A percentile compares a stretch with the other conserved stretches of the same genome.
These are phyloP conservation scores for Austropuccinia psidii DNA, from an alignment of 1,284 basidiomycete genomes.

Conservation along the genomic window DNA sequence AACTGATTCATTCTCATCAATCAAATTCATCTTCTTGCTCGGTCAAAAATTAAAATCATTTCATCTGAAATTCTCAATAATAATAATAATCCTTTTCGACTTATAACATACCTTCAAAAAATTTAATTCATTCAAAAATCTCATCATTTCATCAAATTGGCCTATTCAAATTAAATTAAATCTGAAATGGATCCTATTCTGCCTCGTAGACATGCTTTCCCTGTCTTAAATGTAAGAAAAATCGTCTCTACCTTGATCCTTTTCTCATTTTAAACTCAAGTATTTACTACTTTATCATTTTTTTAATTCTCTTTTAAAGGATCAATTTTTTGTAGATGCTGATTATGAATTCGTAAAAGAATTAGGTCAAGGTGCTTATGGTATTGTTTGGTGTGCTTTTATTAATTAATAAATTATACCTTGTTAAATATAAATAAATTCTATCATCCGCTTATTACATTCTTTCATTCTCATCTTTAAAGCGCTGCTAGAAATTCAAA, in stretches of 20 bases:
- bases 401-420: too few species aligned
- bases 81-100: too few species aligned
- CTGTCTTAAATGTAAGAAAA: conserved; percentile 22
- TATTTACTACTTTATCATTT: neutral
- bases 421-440: too few species aligned
- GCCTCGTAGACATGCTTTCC: conserved; percentile 18
- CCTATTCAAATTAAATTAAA: too few species aligned
- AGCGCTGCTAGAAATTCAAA: conserved; percentile 41
- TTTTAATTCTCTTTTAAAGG: neutral
- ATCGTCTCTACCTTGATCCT: neutral
- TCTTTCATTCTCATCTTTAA: neutral
- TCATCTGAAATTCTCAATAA: too few species aligned
- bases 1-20: too few species aligned
- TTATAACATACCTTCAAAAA: too few species aligned
- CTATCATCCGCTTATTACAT: neutral
- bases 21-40: too few species aligned
- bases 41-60: too few species aligned
- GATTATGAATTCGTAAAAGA: conserved; percentile 92
- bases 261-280: neutral
- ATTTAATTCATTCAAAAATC: too few species aligned
- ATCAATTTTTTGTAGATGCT: conserved; percentile 68
- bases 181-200: neutral
- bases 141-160: too few species aligned
- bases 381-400: conserved; percentile 50
- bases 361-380: conserved; percentile 87